Conservation (phyloP, 2,329 filamentous ascomycete species). For the Colletotrichum horii region DNA sequence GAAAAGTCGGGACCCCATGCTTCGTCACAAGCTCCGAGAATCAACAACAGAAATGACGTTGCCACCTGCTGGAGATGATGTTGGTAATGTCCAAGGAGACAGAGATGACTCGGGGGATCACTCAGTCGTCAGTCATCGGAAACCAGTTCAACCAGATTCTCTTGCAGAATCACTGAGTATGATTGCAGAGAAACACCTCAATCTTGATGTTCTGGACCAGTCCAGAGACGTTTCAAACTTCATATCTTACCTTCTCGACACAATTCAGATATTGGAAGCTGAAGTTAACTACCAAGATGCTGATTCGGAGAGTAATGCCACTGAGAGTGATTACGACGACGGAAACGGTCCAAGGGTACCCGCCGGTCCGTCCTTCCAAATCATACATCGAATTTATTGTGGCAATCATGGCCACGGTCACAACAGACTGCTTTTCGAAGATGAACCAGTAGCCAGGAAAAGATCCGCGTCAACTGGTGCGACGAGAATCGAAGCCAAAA, state of each 20-base stretch:
- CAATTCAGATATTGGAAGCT: not conserved
- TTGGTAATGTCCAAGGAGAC: too few species aligned
- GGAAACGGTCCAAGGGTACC: fast-evolving
- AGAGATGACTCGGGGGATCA: fast-evolving
- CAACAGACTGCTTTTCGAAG: too few species aligned
- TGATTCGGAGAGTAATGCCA: fast-evolving
- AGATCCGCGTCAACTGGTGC: too few species aligned
- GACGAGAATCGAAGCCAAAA: too few species aligned
- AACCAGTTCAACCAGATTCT: fast-evolving
- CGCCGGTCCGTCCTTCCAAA: not conserved
- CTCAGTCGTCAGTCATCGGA: fast-evolving
- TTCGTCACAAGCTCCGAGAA: too few species aligned
- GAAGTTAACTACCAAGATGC: fast-evolving
- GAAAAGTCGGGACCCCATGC: fast-evolving
- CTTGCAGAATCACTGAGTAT: fast-evolving
- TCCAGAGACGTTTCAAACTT: not conserved
- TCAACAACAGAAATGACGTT: fast-evolving
- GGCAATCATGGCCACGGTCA: fast-evolving
- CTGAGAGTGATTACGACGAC: fast-evolving
- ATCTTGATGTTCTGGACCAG: fast-evolving
- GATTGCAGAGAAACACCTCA: not conserved
- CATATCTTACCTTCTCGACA: fast-evolving
- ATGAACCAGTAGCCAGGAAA: too few species aligned
- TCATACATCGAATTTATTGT: fast-evolving
- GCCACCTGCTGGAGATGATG: too few species aligned